Base-by-base conservation (phyloP, 2,329 filamentous ascomycete genomes). In the Rutstroemia sp. region DNA sequence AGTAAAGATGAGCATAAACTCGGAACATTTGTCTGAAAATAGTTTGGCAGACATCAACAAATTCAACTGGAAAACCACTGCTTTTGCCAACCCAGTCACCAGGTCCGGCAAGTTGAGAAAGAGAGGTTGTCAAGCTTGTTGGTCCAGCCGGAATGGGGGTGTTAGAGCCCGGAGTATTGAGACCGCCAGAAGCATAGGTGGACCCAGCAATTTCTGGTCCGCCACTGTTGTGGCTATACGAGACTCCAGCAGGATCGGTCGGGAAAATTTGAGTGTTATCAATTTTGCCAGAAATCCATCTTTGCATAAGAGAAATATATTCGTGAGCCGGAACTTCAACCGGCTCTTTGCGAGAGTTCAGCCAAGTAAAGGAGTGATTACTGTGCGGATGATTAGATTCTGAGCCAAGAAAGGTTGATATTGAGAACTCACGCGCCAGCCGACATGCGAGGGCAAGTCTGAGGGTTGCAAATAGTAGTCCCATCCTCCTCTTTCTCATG, bases 21-120 rank as follows among this genome's bases (percentile, higher is more conserved):
- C 94, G 88, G 79, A 99, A 97, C 87, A 99, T 97, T 74, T 96
- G 94, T 66, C 92, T 88, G 77, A 96, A 92, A 67, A 96, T 94
- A 63, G 87, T 87, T 77, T 95, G 91, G 77, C 92, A 94, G 65
- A 96, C 91, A 60, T 87, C 83, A 65, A 92, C 79, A 72, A 96
- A 97, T 63, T 90, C 88, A 62, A 88, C 83, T 2, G 94, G 94
- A 72, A 99, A 99, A 4, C 92, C 92, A 59, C 89, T 94, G 48
- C 88, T 83, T 75, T 95, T 95, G 67, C 94, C 94, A 57, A 96
- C 80, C 89, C 91, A 97, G 59, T 86, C 83, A 45, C 82, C 77
- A 4, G 76, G 74, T 59, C 77, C 85, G 44, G 81, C 76, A 54
- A 89, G 74, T 66, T 85, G 78, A 25, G 83, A 81, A 46, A 89